phyloP scores from a whole-genome alignment of 2,329 filamentous ascomycete genomes.

The Cercospora berteroae region DNA sequence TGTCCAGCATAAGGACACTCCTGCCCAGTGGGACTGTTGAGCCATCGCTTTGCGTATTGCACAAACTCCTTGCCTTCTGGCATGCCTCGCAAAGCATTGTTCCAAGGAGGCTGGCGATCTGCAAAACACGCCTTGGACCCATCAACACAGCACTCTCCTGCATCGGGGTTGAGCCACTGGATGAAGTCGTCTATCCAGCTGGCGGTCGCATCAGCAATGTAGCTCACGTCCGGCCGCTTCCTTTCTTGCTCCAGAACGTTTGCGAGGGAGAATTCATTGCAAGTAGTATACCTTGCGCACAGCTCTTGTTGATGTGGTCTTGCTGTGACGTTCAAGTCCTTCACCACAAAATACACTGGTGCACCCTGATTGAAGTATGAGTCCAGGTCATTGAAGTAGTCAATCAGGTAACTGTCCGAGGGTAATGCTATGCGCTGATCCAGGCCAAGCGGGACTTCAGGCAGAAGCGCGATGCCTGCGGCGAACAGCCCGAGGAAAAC shows the following conservation, averaged over 20 bases:
- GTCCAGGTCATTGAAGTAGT: constrained; percentile 95
- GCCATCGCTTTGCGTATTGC: constrained; percentile 78
- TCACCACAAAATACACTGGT: constrained; percentile 93
- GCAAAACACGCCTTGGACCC: constrained; percentile 68
- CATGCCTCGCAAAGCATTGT: constrained; percentile 85
- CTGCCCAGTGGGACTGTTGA: constrained; percentile 73
- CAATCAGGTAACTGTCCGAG: constrained; percentile 88
- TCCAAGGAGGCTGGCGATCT: constrained; percentile 76
- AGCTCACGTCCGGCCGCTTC: constrained; percentile 83
- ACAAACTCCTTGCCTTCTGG: constrained; percentile 90
- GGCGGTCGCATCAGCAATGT: constrained; percentile 81
- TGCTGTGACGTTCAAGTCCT: constrained; percentile 73
- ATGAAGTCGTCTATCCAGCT: constrained; percentile 98
- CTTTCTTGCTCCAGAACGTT: constrained; percentile 93
- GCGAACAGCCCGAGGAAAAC: constrained; percentile 86
- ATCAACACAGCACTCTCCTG: constrained; percentile 70
- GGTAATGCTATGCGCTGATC: constrained; percentile 95
- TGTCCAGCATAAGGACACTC: constrained; percentile 85
- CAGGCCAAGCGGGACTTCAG: constrained; percentile 78
- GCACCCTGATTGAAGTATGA: constrained; percentile 87
- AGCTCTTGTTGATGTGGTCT: constrained; percentile 76
- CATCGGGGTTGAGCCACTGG: constrained; percentile 87
- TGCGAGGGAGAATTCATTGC: constrained; percentile 75
- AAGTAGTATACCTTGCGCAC: constrained; percentile 88
- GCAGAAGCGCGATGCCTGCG: constrained; percentile 78